phyloP scores from a whole-genome alignment of 768 basidiomycete species.

The Tulasnella sp. region DNA sequence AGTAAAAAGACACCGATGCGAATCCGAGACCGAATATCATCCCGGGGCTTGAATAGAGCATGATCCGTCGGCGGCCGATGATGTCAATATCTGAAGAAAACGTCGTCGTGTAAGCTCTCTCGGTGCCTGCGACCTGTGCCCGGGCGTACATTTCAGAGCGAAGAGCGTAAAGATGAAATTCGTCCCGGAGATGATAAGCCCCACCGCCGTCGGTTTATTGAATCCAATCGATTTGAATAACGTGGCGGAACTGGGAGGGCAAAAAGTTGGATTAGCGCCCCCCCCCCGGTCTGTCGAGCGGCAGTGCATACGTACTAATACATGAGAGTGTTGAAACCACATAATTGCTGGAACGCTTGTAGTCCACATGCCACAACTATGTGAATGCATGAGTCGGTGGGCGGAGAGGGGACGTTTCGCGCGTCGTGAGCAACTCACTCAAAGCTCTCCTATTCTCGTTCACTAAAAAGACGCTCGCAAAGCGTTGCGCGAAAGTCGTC shows the following conservation, averaged over 20 bases:
- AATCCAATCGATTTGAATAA: slow-evolving; percentile 76
- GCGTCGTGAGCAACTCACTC: slow-evolving; percentile 37
- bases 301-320: slow-evolving; percentile 24
- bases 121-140: neutral
- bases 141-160: slow-evolving; percentile 46
- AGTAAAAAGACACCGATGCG: slow-evolving; percentile 58
- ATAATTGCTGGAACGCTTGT: slow-evolving; percentile 77
- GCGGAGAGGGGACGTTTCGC: neutral
- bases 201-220: slow-evolving; percentile 72
- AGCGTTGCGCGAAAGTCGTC: slow-evolving; percentile 52
- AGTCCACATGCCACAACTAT: slow-evolving; percentile 69
- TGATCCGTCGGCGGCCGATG: slow-evolving; percentile 60
- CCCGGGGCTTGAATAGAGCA: slow-evolving; percentile 61
- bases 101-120: slow-evolving; percentile 9
- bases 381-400: neutral
- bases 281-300: neutral
- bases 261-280: neutral
- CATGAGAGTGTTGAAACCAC: slow-evolving; percentile 71
- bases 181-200: slow-evolving; percentile 67
- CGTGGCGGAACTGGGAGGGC: slow-evolving; percentile 52
- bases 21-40: slow-evolving; percentile 62
- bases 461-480: slow-evolving; percentile 46
- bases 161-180: slow-evolving; percentile 73
- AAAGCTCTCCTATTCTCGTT: slow-evolving; percentile 61
- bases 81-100: slow-evolving; percentile 50